These are phyloP conservation scores for Neurospora sp. DNA, from an alignment of 495 filamentous ascomycete species.

Conservation along the genomic window DNA sequence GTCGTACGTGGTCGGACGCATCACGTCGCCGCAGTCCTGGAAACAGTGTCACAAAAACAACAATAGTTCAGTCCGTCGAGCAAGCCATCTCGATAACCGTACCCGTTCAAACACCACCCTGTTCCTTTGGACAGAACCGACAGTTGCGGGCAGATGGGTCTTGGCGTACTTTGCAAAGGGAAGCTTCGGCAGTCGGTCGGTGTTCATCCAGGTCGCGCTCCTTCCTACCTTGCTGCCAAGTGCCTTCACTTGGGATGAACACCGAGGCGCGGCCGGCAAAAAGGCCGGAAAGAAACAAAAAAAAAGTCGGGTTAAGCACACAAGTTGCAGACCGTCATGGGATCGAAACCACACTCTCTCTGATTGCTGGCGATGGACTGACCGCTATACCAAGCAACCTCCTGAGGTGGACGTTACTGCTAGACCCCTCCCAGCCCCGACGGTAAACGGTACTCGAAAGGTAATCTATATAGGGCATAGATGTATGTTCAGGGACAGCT, in stretches of 20 bases:
- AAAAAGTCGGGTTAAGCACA: neutral
- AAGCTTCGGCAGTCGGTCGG: neutral
- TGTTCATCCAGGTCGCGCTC: neutral
- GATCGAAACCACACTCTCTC: neutral
- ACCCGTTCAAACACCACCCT: neutral
- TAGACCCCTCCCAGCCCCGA: neutral
- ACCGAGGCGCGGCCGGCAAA: neutral
- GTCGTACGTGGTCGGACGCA: neutral
- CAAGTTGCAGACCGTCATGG: neutral
- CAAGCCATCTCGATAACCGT: neutral
- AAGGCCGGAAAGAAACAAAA: neutral
- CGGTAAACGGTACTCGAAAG: neutral
- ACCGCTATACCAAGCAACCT: neutral
- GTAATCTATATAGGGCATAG: neutral
- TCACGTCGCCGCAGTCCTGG: neutral
- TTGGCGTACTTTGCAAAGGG: neutral
- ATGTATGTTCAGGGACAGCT: neutral
- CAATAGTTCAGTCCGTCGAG: neutral
- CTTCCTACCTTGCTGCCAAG: neutral
- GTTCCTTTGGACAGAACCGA: neutral
- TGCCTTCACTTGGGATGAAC: neutral
- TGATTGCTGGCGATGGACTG: neutral
- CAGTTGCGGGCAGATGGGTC: neutral
- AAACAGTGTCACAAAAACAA: neutral
- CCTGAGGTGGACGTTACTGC: neutral